phyloP scores from a whole-genome alignment of 345 rosid genomes.

The Eucalyptus rudis region DNA sequence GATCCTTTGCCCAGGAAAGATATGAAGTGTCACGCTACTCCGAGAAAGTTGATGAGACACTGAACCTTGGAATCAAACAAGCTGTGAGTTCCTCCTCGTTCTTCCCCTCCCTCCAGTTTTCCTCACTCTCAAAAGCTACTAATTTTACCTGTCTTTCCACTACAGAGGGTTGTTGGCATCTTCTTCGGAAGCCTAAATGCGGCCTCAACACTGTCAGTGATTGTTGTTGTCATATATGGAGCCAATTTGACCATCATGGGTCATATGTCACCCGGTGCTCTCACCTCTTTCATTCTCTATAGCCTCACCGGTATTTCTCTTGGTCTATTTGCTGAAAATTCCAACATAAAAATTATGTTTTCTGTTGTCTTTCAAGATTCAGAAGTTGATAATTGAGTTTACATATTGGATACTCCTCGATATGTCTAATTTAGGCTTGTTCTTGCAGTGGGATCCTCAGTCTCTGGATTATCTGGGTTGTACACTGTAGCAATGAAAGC shows the following conservation, averaged over 20 bases:
- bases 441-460: constrained; percentile 75
- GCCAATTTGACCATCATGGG: constrained; percentile 80
- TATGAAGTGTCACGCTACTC: constrained; percentile 58
- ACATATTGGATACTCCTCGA: not conserved
- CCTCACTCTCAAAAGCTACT: not conserved
- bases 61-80: constrained; percentile 75
- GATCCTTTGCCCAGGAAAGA: constrained; percentile 88
- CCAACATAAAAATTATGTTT: not conserved
- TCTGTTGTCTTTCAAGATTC: not conserved
- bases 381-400: not conserved
- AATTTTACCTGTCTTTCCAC: not conserved
- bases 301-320: constrained; percentile 73
- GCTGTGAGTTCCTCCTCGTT: constrained; percentile 43
- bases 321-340: not conserved
- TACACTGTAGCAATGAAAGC: constrained; percentile 95
- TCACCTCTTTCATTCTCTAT: constrained; percentile 93
- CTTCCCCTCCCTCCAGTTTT: not conserved
- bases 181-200: constrained; percentile 88
- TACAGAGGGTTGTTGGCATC: constrained; percentile 49
- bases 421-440: not conserved
- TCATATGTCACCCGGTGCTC: constrained; percentile 71
- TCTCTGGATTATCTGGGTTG: constrained; percentile 71
- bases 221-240: constrained; percentile 78
- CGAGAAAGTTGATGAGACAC: constrained; percentile 76
- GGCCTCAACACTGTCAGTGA: constrained; percentile 74